Evolutionary conservation across 2,329 filamentous ascomycete species (phyloP), one percentile per base, ranked within the genome.

Genomic region (Cladosporium velox): DNA sequence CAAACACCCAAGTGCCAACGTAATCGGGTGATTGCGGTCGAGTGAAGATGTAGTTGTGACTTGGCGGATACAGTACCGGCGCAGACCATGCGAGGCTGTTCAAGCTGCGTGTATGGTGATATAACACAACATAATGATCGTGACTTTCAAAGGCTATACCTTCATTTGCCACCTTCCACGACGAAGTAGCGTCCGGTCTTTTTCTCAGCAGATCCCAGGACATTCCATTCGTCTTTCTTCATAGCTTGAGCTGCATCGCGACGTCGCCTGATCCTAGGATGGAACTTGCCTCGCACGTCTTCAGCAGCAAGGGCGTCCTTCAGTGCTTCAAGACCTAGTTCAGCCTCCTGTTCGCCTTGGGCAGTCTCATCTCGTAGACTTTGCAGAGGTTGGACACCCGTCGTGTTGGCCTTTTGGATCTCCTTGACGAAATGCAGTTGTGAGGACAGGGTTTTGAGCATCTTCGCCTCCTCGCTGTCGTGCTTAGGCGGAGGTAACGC

Each of bases 361-460:
- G 75, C 72, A 1, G 91, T 91, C 80, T 95, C 93, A 76, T 98
- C 94, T 63, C 92, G 87, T 66, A 98, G 90, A 54, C 90, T 89
- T 60, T 87, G 84, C 52, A 99, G 79, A 0, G 95, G 93, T 65
- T 88, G 84, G 0, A 97, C 83, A 3, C 85, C 88, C 0, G 83
- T 79, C 0, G 92, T 93, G 76, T 96, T 86, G 59, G 97, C 89
- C 54, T 84, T 82, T 74, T 96, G 93, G 24, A 98, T 88, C 68
- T 92, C 87, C 68, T 87, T 88, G n/a, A 98, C 93, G 75, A 99
- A 99, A 73, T 91, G 90, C 0, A 99, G 86, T 76, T 99, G 95
- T 35, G 90, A 88, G 62, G 89, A 85, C 1, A 99, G 84, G 1
- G 90, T 93, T 26, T 85, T 76, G 3, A 96, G 84, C 87, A 97